Conservation (phyloP, 345 rosid genomes). For the Acer yangbiense region DNA sequence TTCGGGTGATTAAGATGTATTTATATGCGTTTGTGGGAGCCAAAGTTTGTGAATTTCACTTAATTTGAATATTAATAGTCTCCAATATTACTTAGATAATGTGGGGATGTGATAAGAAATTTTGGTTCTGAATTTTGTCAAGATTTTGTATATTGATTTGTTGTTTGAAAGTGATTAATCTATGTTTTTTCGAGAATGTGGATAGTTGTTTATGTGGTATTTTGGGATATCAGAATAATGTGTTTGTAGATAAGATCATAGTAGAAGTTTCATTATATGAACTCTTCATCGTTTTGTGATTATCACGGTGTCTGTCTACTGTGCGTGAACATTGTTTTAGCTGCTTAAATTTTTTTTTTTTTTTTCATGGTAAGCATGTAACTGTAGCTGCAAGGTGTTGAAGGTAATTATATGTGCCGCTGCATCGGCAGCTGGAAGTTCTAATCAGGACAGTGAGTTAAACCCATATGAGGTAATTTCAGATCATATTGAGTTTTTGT, state of each 20-base stretch:
- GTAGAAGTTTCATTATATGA: not conserved
- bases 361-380: not conserved
- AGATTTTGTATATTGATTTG: not conserved
- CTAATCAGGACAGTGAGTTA: conserved; percentile 60
- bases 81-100: not conserved
- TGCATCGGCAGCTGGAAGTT: conserved; percentile 75
- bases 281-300: not conserved
- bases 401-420: conserved; percentile 46
- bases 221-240: not conserved
- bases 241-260: not conserved
- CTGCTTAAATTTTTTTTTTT: not conserved
- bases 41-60: not conserved
- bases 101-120: not conserved
- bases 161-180: not conserved
- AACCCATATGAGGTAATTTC: conserved; percentile 82
- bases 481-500: conserved; percentile 4
- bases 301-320: not conserved
- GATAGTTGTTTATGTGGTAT: not conserved
- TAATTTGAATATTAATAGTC: not conserved
- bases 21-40: not conserved
- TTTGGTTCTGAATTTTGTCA: not conserved
- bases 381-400: conserved; percentile 11
- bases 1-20: not conserved
- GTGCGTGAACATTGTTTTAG: not conserved
- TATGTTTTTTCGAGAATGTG: not conserved